A percentile compares a stretch with the other conserved stretches of the same genome.
These are phyloP conservation scores for Cymodocea nodosa DNA, from an alignment of 116 monocot species.

Conservation along the genomic window DNA sequence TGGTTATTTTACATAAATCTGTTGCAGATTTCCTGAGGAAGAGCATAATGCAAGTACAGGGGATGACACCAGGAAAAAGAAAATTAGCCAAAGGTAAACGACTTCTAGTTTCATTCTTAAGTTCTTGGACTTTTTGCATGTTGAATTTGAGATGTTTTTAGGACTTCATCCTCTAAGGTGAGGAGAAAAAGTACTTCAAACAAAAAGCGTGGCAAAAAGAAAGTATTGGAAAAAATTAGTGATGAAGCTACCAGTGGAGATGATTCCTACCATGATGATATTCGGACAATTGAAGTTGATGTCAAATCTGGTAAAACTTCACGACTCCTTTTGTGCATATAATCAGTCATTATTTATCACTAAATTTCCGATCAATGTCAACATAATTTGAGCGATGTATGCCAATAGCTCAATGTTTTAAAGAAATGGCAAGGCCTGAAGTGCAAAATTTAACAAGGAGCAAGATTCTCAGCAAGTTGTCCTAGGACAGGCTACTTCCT, in stretches of 20 bases:
- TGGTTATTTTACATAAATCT: slow-evolving; percentile 1
- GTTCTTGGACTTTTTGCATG: background rate
- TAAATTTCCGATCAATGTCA: background rate
- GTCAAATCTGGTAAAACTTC: slow-evolving; percentile 9
- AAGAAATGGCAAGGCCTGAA: too few species aligned
- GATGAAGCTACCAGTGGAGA: slow-evolving; percentile 5
- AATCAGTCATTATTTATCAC: background rate
- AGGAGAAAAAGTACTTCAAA: slow-evolving; percentile 17
- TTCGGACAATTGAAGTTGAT: slow-evolving; percentile 10
- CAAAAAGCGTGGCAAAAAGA: slow-evolving; percentile 5
- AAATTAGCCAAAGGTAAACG: slow-evolving; percentile 22
- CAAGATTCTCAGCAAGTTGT: too few species aligned
- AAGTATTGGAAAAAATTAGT: slow-evolving; percentile 4
- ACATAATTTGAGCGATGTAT: background rate
- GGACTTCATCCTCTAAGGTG: slow-evolving; percentile 11
- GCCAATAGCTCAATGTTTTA: background rate
- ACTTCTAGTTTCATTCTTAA: background rate
- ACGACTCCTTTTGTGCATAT: background rate
- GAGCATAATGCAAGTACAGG: slow-evolving; percentile 2
- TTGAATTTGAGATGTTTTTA: slow-evolving; percentile 1
- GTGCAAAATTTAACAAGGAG: too few species aligned
- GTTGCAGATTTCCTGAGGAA: slow-evolving; percentile 17
- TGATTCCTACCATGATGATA: slow-evolving; percentile 12
- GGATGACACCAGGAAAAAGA: slow-evolving; percentile 8
- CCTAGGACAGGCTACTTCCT: too few species aligned